phyloP scores from a whole-genome alignment of 306 rosid species.

The Dalbergia cochinchinensis region DNA sequence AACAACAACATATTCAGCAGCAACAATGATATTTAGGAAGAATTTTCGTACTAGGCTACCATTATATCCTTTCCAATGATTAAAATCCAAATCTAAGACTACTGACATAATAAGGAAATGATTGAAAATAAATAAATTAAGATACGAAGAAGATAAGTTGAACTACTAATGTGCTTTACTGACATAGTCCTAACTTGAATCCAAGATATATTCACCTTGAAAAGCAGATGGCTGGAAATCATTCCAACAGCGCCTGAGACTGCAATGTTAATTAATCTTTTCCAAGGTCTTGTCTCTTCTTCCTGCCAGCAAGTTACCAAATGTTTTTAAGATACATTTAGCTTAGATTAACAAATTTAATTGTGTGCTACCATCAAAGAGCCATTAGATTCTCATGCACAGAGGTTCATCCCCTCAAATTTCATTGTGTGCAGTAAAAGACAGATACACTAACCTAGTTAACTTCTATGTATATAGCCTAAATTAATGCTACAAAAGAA shows the following conservation, averaged over 20 bases:
- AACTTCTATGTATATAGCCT: background rate
- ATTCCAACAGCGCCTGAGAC: slow-evolving; percentile 99
- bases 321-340: slow-evolving; percentile 1
- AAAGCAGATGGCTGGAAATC: slow-evolving; percentile 95
- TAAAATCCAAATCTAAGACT: slow-evolving; percentile 26
- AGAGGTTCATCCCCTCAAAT: slow-evolving; percentile 5
- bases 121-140: slow-evolving; percentile 15
- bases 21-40: slow-evolving; percentile 7
- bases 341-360: background rate
- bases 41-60: background rate
- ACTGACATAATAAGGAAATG: background rate
- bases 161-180: slow-evolving; percentile 1
- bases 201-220: slow-evolving; percentile 70
- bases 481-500: slow-evolving; percentile 11
- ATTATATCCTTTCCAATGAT: slow-evolving; percentile 12
- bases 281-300: slow-evolving; percentile 95
- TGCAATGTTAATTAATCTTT: slow-evolving; percentile 82
- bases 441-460: background rate
- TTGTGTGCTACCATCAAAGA: slow-evolving; percentile 22
- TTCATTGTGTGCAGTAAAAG: background rate
- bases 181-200: background rate
- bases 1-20: background rate
- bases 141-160: background rate
- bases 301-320: slow-evolving; percentile 65
- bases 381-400: background rate